Evolutionary conservation across 2,329 filamentous ascomycete genomes (phyloP).

Genomic region (Whalleya microplaca): DNA sequence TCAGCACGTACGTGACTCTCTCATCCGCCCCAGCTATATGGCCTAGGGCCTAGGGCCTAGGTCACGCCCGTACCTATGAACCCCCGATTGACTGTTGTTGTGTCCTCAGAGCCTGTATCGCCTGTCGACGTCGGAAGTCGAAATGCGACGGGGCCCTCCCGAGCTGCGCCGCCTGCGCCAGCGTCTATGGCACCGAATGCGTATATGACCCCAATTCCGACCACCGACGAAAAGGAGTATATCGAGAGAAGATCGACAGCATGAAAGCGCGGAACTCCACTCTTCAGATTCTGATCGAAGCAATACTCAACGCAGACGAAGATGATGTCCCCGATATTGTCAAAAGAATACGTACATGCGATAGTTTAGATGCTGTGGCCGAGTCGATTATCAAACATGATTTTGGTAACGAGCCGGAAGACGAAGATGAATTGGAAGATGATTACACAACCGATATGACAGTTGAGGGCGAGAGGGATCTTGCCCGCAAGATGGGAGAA

Average conservation of each 20-base stretch:
- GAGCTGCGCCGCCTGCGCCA: slow-evolving; percentile 93
- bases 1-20: slow-evolving; percentile 61
- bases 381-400: slow-evolving; percentile 56
- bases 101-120: slow-evolving; percentile 64
- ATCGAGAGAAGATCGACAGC: slow-evolving; percentile 89
- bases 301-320: slow-evolving; percentile 88
- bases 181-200: slow-evolving; percentile 88
- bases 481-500: slow-evolving; percentile 93
- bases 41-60: not conserved
- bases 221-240: slow-evolving; percentile 93
- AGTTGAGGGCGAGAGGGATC: slow-evolving; percentile 70
- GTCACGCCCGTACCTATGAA: slow-evolving; percentile 1
- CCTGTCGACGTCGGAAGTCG: slow-evolving; percentile 77
- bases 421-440: slow-evolving; percentile 47
- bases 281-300: slow-evolving; percentile 88
- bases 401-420: slow-evolving; percentile 37
- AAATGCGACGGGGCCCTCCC: slow-evolving; percentile 93
- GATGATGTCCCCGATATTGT: slow-evolving; percentile 83
- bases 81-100: slow-evolving; percentile 8
- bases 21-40: not conserved
- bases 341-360: slow-evolving; percentile 84
- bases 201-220: slow-evolving; percentile 96
- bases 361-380: slow-evolving; percentile 63
- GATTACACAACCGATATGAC: slow-evolving; percentile 46
- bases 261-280: slow-evolving; percentile 87